These are phyloP conservation scores for Tephrocybe sp. DNA, from an alignment of 768 basidiomycete genomes.

Conservation along the genomic window DNA sequence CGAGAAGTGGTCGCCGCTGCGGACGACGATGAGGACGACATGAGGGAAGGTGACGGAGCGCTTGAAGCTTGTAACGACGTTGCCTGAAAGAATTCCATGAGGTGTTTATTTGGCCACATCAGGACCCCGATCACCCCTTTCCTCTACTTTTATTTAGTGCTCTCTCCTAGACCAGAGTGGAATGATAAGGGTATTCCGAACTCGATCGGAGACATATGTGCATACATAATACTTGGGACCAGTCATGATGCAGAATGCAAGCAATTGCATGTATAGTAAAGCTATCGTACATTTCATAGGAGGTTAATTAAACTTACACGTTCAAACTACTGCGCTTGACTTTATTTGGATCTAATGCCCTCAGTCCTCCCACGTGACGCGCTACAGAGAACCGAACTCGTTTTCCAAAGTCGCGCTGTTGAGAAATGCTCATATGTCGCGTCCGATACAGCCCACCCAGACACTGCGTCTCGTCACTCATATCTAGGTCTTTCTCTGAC, in stretches of 20 bases:
- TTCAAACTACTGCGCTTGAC: neutral
- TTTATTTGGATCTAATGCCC: neutral
- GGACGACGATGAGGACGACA: constrained; percentile 69
- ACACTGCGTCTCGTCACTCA: neutral
- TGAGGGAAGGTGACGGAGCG: constrained; percentile 19
- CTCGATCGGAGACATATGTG: too few species aligned
- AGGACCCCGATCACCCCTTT: constrained; percentile 10
- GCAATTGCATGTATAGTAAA: too few species aligned
- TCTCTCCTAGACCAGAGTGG: neutral
- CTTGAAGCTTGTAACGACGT: neutral
- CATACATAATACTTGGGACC: too few species aligned
- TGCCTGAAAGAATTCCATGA: constrained; percentile 7
- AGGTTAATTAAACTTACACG: too few species aligned
- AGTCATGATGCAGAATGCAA: too few species aligned
- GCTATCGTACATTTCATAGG: too few species aligned
- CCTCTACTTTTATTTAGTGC: neutral
- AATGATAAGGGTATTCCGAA: neutral
- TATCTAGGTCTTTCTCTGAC: constrained; percentile 2
- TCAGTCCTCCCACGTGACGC: constrained; percentile 2
- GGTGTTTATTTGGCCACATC: constrained; percentile 12
- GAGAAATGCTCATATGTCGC: constrained; percentile 18
- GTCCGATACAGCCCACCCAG: constrained; percentile 3
- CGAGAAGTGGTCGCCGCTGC: constrained; percentile 56
- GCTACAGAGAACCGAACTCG: neutral
- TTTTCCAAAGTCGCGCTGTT: neutral